Evolutionary conservation across 208 protist genomes (phyloP).

Genomic region (Trypanosoma mega): DNA sequence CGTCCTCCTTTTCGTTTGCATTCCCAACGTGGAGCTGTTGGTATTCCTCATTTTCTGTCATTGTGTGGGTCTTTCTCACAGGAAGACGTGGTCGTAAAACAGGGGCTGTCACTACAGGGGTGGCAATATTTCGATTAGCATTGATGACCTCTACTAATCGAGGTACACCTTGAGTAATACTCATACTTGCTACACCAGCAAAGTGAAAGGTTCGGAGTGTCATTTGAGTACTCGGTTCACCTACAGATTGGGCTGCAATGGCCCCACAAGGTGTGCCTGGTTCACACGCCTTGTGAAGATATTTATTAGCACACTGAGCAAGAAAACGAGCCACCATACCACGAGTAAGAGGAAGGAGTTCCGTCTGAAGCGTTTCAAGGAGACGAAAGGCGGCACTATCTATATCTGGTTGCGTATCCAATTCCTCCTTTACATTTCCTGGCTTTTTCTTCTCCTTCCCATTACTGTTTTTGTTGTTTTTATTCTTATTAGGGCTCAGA

Average conservation of each 20-base stretch:
- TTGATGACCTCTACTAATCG: slow-evolving; percentile 99
- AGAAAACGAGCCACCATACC: slow-evolving; percentile 81
- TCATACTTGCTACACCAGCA: slow-evolving; percentile 99
- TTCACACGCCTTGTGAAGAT: slow-evolving; percentile 89
- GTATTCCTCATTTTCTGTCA: too few species aligned
- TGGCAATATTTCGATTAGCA: slow-evolving; percentile 97
- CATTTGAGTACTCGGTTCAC: slow-evolving; percentile 99
- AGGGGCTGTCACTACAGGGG: slow-evolving; percentile 97
- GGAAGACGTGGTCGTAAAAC: slow-evolving; percentile 15
- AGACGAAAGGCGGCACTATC: slow-evolving; percentile 8
- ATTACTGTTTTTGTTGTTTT: background rate
- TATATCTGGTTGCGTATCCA: slow-evolving; percentile 7
- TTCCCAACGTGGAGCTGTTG: background rate
- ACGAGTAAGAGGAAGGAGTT: slow-evolving; percentile 70
- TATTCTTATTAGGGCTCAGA: background rate
- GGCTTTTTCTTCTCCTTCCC: background rate
- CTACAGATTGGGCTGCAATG: slow-evolving; percentile 98
- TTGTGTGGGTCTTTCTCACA: too few species aligned
- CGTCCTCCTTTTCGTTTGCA: slow-evolving; percentile 10
- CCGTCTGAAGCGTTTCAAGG: slow-evolving; percentile 59
- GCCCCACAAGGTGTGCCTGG: slow-evolving; percentile 98
- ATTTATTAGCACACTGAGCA: slow-evolving; percentile 69
- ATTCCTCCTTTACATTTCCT: background rate
- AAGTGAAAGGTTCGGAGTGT: slow-evolving; percentile 99
- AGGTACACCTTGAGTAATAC: slow-evolving; percentile 96